Evolutionary conservation across 2,329 filamentous ascomycete species (phyloP).

Genomic region (Ilyonectria destructans): DNA sequence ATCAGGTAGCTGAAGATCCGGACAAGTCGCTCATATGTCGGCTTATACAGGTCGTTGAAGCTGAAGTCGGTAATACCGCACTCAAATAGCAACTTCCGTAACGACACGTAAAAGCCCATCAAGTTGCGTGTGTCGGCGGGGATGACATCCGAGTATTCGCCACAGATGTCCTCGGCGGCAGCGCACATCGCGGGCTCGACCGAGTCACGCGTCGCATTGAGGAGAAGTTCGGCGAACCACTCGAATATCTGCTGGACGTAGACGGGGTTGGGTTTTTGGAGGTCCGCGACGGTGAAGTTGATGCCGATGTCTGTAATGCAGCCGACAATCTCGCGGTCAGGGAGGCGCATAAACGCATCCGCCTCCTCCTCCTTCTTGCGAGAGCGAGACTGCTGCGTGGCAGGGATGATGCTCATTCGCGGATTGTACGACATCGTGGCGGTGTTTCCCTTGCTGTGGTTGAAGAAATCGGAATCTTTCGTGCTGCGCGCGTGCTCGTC

Average conservation of each 20-base stretch:
- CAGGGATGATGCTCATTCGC: conserved; percentile 74
- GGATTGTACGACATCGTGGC: conserved; percentile 71
- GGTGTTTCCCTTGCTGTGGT: conserved; percentile 8
- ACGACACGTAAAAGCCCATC: conserved; percentile 93
- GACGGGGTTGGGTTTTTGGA: conserved; percentile 93
- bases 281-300: conserved; percentile 86
- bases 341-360: conserved; percentile 73
- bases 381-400: conserved; percentile 65
- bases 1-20: conserved; percentile 99
- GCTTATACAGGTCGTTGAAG: conserved; percentile 92
- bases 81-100: conserved; percentile 85
- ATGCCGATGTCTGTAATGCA: conserved; percentile 99
- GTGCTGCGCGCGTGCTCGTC: conserved; percentile 18
- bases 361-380: conserved; percentile 74
- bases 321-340: conserved; percentile 88
- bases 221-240: conserved; percentile 94
- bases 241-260: conserved; percentile 99
- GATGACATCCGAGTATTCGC: conserved; percentile 87
- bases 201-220: conserved; percentile 93
- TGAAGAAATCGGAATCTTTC: conserved; percentile 8
- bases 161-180: conserved; percentile 89
- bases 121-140: conserved; percentile 92
- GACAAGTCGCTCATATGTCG: conserved; percentile 89
- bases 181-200: conserved; percentile 96
- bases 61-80: conserved; percentile 96